Percentiles rank a stretch among this genome's conserved stretches.
Evolutionary conservation across 352 stramenopile genomes (phyloP).

Genomic region (Blastocystis sp.): DNA sequence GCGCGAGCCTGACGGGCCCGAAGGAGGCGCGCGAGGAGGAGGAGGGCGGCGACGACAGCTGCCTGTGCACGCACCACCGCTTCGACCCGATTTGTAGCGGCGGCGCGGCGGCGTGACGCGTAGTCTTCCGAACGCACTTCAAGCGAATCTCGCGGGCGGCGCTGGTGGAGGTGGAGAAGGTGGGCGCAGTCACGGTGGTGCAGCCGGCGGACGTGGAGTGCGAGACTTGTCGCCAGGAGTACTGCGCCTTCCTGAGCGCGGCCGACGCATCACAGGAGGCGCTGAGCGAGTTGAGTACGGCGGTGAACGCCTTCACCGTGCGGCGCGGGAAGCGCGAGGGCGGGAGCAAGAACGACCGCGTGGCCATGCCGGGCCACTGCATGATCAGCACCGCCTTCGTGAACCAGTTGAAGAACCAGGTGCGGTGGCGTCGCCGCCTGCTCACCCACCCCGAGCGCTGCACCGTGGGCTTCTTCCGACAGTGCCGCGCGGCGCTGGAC

Average conservation of each 20-base stretch:
- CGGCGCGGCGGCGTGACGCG: neutral
- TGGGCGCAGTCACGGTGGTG: neutral
- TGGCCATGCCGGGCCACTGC: neutral
- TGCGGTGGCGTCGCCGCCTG: neutral
- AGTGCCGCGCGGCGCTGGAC: neutral
- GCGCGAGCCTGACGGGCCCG: neutral
- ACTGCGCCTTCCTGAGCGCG: neutral
- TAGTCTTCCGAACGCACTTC: constrained; percentile 48
- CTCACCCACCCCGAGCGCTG: constrained; percentile 19
- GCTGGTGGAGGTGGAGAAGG: neutral
- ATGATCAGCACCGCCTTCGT: constrained; percentile 31
- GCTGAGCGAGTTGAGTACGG: neutral
- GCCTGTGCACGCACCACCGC: neutral
- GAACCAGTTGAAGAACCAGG: neutral
- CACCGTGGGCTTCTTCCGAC: neutral
- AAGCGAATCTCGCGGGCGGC: neutral
- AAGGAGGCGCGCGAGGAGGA: neutral
- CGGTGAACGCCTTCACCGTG: neutral
- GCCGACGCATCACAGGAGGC: neutral
- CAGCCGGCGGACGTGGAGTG: neutral
- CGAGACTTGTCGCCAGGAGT: neutral
- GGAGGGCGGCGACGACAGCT: neutral
- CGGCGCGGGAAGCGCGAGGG: too few relatives aligned
- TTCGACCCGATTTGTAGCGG: constrained; percentile 37
- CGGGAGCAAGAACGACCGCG: neutral